Base-by-base conservation (phyloP, 768 basidiomycete species). In the Solioccasus polychromus region DNA sequence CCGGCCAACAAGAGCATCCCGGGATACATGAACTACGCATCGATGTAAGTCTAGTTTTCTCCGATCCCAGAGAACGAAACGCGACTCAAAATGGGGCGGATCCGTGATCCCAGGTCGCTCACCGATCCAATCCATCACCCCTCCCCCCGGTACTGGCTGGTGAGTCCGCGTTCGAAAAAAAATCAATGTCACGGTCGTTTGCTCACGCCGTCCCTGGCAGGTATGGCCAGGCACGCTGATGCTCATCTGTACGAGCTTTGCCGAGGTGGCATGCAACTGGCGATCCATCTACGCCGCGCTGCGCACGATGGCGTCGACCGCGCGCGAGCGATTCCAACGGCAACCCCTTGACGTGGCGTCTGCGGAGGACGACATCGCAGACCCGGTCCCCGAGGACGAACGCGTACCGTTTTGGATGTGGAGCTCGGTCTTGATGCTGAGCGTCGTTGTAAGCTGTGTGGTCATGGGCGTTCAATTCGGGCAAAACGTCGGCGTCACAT, bases 131-230 rank as follows among this genome's bases (percentile, higher is more conserved):
- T 72, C 46, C 62, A 66, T 19, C 50, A 51, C 0, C 78, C 79
- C 1, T 81, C 78, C 18, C 75, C 78, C 12, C 73, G 78, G 24
- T 80, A 80, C 62, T 81, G 80, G 81, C 67, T 82, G 38, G 59
- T 60, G n/a, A n/a, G n/a, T n/a, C n/a, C n/a, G n/a, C n/a, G n/a
- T n/a, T n/a, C n/a, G n/a, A n/a, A n/a, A n/a, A n/a, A n/a, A n/a
- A n/a, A n/a, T n/a, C n/a, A n/a, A n/a, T n/a, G n/a, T n/a, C n/a
- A n/a, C n/a, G n/a, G n/a, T n/a, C n/a, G n/a, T n/a, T n/a, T n/a
- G n/a, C n/a, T n/a, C n/a, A 15, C 30, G 34, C 11, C 1, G 22
- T 9, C 20, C 32, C 5, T 31, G 11, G 5, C 15, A 63, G 59
- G 54, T 64, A 22, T 62, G 60, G 48, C 50, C 54, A n/a, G 60